phyloP scores from a whole-genome alignment of 768 basidiomycete species.

The Pisolithus microcarpus region DNA sequence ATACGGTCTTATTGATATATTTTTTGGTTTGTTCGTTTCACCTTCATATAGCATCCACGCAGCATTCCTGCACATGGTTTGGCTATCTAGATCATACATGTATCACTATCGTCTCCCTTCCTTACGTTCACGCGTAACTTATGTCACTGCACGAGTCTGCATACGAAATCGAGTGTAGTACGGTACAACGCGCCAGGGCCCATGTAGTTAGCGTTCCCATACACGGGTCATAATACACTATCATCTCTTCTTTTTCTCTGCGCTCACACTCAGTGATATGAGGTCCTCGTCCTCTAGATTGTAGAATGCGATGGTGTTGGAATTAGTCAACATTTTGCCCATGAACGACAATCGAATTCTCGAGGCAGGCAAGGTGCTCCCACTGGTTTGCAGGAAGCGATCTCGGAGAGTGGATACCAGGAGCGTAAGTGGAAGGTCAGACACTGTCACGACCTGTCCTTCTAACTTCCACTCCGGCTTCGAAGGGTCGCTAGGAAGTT shows the following conservation, averaged over 20 bases:
- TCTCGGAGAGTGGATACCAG: constrained; percentile 87
- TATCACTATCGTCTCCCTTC: constrained; percentile 10
- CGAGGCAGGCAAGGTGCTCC: constrained; percentile 73
- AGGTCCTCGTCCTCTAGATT: constrained; percentile 91
- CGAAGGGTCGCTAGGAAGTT: constrained; percentile 73
- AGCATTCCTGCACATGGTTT: neutral
- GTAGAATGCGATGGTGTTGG: constrained; percentile 73
- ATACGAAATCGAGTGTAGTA: constrained; percentile 1
- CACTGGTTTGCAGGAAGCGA: constrained; percentile 72
- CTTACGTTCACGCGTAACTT: neutral
- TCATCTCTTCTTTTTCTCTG: constrained; percentile 61
- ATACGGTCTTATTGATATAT: constrained; percentile 5
- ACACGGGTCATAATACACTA: constrained; percentile 1
- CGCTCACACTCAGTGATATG: constrained; percentile 69
- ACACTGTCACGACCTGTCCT: constrained; percentile 67
- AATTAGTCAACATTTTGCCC: constrained; percentile 84
- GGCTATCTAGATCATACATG: constrained; percentile 3
- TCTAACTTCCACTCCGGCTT: constrained; percentile 94
- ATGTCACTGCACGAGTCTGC: neutral
- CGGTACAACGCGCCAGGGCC: constrained; percentile 6
- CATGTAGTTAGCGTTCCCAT: neutral
- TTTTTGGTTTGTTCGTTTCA: neutral
- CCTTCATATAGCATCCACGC: neutral
- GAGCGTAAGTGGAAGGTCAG: constrained; percentile 77
- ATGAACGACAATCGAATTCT: constrained; percentile 72